Evolutionary conservation across 1,284 basidiomycete genomes (phyloP).

Genomic region (Pseudozyma sp.): DNA sequence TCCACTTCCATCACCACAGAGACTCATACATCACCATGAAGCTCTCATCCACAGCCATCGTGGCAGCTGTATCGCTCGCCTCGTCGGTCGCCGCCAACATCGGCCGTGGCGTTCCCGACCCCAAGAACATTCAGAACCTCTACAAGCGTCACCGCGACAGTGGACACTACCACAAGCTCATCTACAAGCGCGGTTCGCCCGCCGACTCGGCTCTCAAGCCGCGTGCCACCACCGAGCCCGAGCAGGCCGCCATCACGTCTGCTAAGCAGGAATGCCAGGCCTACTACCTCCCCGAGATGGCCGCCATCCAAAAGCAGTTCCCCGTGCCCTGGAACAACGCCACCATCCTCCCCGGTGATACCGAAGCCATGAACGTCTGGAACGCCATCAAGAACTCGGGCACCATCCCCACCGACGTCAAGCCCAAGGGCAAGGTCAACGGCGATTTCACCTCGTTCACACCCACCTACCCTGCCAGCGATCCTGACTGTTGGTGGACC

Average conservation of each 20-base stretch:
- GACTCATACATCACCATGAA: slow-evolving; percentile 28
- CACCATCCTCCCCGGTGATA: slow-evolving; percentile 68
- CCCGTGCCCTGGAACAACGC: slow-evolving; percentile 69
- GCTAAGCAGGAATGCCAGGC: slow-evolving; percentile 52
- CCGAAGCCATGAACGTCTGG: slow-evolving; percentile 67
- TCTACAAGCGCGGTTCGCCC: slow-evolving; percentile 39
- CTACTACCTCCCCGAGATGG: slow-evolving; percentile 55
- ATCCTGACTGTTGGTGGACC: slow-evolving; percentile 68
- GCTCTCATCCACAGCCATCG: slow-evolving; percentile 38
- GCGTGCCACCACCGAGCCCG: slow-evolving; percentile 50
- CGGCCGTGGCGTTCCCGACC: slow-evolving; percentile 53
- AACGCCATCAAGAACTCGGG: slow-evolving; percentile 61
- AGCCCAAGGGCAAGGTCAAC: slow-evolving; percentile 66
- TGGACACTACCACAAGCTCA: slow-evolving; percentile 48
- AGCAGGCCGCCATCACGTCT: slow-evolving; percentile 41
- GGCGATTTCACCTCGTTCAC: slow-evolving; percentile 42
- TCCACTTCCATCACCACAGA: neutral
- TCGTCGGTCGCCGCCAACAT: slow-evolving; percentile 49
- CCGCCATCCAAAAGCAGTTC: slow-evolving; percentile 47
- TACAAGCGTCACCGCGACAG: slow-evolving; percentile 44
- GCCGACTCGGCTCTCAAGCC: slow-evolving; percentile 20
- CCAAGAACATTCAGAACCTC: slow-evolving; percentile 38
- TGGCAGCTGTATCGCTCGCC: slow-evolving; percentile 41
- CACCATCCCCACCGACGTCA: slow-evolving; percentile 66
- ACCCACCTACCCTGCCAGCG: slow-evolving; percentile 42